phyloP scores from a whole-genome alignment of 1,284 basidiomycete species.

The Golubevia pallescens region DNA sequence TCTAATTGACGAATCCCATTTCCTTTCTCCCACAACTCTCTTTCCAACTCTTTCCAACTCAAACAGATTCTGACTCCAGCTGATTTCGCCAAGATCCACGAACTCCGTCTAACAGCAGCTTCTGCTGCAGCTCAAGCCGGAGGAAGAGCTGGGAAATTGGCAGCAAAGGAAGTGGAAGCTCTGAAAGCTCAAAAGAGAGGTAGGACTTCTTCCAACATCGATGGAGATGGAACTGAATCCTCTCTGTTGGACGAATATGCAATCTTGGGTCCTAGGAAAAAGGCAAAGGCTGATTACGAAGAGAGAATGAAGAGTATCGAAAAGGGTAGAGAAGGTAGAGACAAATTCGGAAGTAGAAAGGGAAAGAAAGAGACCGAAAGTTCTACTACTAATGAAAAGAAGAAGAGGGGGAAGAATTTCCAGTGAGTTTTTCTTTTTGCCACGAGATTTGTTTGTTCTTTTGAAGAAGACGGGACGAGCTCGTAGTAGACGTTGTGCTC shows the following conservation, averaged over 20 bases:
- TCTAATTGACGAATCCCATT: too few relatives aligned
- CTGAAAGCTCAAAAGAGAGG: constrained; percentile 80
- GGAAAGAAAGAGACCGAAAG: constrained; percentile 14
- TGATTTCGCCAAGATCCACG: constrained; percentile 91
- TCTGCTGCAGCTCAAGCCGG: constrained; percentile 69
- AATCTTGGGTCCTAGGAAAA: constrained; percentile 92
- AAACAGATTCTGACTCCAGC: constrained; percentile 91
- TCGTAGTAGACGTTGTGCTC: too few relatives aligned
- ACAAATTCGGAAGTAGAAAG: constrained; percentile 76
- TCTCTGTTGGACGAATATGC: constrained; percentile 48
- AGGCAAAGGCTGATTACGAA: constrained; percentile 89
- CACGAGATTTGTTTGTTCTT: neutral
- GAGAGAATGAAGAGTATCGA: constrained; percentile 90
- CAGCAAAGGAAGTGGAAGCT: constrained; percentile 32
- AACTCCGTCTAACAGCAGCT: constrained; percentile 83
- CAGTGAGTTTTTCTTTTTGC: constrained; percentile 14
- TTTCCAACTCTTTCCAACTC: neutral
- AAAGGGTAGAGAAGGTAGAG: constrained; percentile 90
- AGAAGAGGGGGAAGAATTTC: constrained; percentile 56
- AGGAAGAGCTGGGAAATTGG: constrained; percentile 33
- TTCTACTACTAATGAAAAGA: constrained; percentile 49
- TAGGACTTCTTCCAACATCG: constrained; percentile 69
- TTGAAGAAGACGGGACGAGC: too few relatives aligned
- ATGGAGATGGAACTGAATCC: constrained; percentile 69
- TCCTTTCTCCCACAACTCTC: too few relatives aligned